Percentiles rank a stretch among this genome's conserved stretches.
Conservation (phyloP, 2,329 filamentous ascomycete genomes). For the Paraphaeosphaeria sporulosa region DNA sequence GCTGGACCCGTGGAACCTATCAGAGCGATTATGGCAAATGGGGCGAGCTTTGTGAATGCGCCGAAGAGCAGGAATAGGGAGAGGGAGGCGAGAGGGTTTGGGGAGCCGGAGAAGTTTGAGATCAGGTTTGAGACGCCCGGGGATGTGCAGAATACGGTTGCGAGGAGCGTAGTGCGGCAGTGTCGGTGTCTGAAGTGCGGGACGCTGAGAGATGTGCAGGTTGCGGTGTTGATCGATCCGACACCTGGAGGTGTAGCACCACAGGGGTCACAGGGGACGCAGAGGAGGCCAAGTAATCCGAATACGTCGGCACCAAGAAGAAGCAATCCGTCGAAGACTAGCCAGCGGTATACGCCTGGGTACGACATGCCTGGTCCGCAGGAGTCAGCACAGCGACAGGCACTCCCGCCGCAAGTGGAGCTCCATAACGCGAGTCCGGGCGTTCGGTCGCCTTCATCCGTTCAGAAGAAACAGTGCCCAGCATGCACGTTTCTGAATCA, state of each 20-base stretch:
- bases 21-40: constrained; percentile 42
- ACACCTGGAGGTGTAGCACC: constrained; percentile 22
- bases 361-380: constrained; percentile 34
- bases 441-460: constrained; percentile 31
- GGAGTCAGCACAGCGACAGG: constrained; percentile 27
- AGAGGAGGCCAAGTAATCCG: constrained; percentile 24
- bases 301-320: constrained; percentile 24
- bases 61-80: constrained; percentile 24
- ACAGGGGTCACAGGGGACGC: constrained; percentile 7
- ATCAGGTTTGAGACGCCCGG: constrained; percentile 44
- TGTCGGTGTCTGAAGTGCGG: constrained; percentile 48
- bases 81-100: constrained; percentile 27
- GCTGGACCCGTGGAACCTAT: constrained; percentile 45
- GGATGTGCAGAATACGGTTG: constrained; percentile 39
- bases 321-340: constrained; percentile 22
- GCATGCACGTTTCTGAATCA: constrained; percentile 48
- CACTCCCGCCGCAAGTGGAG: constrained; percentile 26
- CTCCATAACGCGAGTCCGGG: constrained; percentile 13
- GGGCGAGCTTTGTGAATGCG: constrained; percentile 39
- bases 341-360: constrained; percentile 36
- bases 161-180: constrained; percentile 40
- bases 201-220: constrained; percentile 42
- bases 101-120: constrained; percentile 41
- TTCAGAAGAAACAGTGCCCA: constrained; percentile 43
- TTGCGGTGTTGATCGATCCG: constrained; percentile 45